Base-by-base conservation (phyloP, 2,329 filamentous ascomycete genomes). In the Massarina eburnea region DNA sequence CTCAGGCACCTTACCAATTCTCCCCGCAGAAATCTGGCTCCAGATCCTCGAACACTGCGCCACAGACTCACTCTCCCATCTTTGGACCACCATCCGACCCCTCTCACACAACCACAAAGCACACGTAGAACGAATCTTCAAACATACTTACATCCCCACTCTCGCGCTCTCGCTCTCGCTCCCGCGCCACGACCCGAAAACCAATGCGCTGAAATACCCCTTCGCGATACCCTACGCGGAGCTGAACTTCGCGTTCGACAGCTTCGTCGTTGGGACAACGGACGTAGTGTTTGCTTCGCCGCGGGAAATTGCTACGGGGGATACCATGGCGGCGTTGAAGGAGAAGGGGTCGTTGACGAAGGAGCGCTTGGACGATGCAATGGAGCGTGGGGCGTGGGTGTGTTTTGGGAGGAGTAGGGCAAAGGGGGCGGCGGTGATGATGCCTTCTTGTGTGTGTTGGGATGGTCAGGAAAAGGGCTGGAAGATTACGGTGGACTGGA, bases 401-500 rank as follows among this genome's bases (percentile, higher is more conserved):
- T 57, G 49, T 29, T 47, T 57, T 32, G 52, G 48, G 15, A 44
- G 29, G 7, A 53, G 53, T 8, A 44, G 50, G 18, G 40, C 51
- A 18, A 48, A 45, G 18, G 57, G 58, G 9, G 18, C 41, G 6
- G 35, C 43, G 3, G 32, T 59, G 27, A n/a, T 33, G 2, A 37
- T 54, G 8, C 22, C 45, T 17, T 48, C 43, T 14, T n/a, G 27
- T 15, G 45, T 64, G 3, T 34, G 43, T 1, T 64, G 59, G 61
- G 44, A 62, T 20, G 44, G 51, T 1, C 40, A 36, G 24, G 24
- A 27, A 12, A 55, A 56, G 34, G 29, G 49, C 3, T 63, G 58
- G 61, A 14, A 37, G 14, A 62, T 56, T 58, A 43, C 49, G 19
- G 41, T 58, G 6, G 43, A 57, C 1, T 63, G 59, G 59, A 57